These are phyloP conservation scores for Myotisia sp. DNA, from an alignment of 2,329 filamentous ascomycete genomes.

Conservation along the genomic window DNA sequence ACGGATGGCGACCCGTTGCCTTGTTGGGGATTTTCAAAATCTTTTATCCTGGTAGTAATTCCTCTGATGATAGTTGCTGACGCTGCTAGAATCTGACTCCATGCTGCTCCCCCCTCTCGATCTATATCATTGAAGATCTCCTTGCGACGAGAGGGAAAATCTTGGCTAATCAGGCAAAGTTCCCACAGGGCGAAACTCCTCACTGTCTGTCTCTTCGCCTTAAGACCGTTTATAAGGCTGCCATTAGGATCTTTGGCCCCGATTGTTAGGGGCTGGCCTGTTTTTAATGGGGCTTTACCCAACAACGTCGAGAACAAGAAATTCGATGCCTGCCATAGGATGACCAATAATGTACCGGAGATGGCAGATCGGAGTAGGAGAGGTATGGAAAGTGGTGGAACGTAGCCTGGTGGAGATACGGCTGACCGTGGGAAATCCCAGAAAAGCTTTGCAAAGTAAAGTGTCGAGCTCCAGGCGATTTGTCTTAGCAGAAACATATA, in stretches of 20 bases:
- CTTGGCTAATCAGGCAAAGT: conserved; percentile 61
- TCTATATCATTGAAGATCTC: conserved; percentile 80
- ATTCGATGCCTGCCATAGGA: conserved; percentile 67
- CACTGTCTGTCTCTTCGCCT: conserved; percentile 64
- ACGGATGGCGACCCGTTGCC: conserved; percentile 11
- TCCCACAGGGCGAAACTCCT: conserved; percentile 87
- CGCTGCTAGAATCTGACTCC: conserved; percentile 59
- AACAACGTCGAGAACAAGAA: conserved; percentile 67
- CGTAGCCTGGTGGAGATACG: conserved; percentile 40
- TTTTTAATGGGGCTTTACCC: conserved; percentile 67
- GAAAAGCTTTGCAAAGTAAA: conserved; percentile 56
- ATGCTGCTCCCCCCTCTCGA: conserved; percentile 62
- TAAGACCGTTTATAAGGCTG: conserved; percentile 70
- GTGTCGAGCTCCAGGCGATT: conserved; percentile 53
- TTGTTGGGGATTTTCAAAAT: conserved; percentile 37
- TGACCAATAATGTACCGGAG: conserved; percentile 52
- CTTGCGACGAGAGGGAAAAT: conserved; percentile 60
- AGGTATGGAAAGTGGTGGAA: conserved; percentile 43
- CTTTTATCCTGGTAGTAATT: conserved; percentile 53
- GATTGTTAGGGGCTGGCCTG: conserved; percentile 64
- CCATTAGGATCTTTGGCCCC: conserved; percentile 87
- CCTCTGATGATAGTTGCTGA: conserved; percentile 56
- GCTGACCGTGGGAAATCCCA: conserved; percentile 62
- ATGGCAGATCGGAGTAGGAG: conserved; percentile 43
- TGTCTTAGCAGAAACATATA: conserved; percentile 51